These are phyloP conservation scores for Teunomyces atbi DNA, from an alignment of 805 yeast species.

Conservation along the genomic window DNA sequence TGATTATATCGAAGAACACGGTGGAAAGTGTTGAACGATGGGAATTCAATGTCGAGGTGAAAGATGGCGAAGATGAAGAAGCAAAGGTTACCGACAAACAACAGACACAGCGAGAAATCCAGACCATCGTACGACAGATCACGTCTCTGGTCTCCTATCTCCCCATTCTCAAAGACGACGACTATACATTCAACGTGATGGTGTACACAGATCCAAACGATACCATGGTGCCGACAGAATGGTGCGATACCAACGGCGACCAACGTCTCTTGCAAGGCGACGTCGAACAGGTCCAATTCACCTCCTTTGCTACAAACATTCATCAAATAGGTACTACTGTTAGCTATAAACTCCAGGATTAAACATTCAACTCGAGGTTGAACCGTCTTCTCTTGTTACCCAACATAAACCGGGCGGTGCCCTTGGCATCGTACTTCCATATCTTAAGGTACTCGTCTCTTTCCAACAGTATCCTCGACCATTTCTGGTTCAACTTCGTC, in stretches of 20 bases:
- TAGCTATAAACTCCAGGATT: slow-evolving; percentile 44
- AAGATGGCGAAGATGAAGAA: slow-evolving; percentile 13
- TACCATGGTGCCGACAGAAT: slow-evolving; percentile 63
- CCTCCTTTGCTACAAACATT: slow-evolving; percentile 62
- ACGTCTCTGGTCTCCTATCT: slow-evolving; percentile 84
- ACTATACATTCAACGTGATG: slow-evolving; percentile 77
- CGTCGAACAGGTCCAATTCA: slow-evolving; percentile 65
- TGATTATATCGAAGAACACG: slow-evolving; percentile 64
- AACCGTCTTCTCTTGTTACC: slow-evolving; percentile 49
- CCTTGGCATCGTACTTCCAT: slow-evolving; percentile 44
- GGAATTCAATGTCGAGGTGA: slow-evolving; percentile 69
- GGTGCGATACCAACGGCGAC: slow-evolving; percentile 72
- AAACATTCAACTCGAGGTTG: slow-evolving; percentile 11
- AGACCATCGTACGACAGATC: slow-evolving; percentile 81
- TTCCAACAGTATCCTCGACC: slow-evolving; percentile 25
- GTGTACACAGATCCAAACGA: slow-evolving; percentile 70
- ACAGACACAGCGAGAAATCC: slow-evolving; percentile 71
- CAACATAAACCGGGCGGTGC: slow-evolving; percentile 52
- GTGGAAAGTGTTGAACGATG: slow-evolving; percentile 77
- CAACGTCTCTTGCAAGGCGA: slow-evolving; percentile 51
- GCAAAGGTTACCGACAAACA: slow-evolving; percentile 33
- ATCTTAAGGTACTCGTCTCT: slow-evolving; percentile 47
- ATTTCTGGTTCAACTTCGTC: slow-evolving; percentile 28
- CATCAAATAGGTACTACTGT: slow-evolving; percentile 77
- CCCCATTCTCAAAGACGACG: slow-evolving; percentile 61